These are phyloP conservation scores for Stenocarpella maydis DNA, from an alignment of 2,329 filamentous ascomycete genomes.

Conservation along the genomic window DNA sequence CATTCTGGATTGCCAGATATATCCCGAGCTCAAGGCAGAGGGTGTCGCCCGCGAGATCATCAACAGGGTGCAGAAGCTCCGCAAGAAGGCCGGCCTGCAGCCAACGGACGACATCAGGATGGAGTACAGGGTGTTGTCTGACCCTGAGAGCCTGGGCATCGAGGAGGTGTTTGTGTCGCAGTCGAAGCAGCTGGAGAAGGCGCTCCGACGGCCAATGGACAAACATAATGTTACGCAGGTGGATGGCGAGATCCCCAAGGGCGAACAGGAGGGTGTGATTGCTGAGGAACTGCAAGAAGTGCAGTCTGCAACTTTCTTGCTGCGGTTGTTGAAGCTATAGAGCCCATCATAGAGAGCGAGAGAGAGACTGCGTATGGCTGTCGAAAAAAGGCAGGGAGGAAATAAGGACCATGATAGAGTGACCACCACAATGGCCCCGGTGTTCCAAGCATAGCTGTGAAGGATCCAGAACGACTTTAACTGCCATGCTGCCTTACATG, in stretches of 20 bases:
- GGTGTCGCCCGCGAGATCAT: conserved; percentile 92
- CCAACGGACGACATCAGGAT: conserved; percentile 95
- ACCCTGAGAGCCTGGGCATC: conserved; percentile 80
- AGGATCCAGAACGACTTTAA: neutral
- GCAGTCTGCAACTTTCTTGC: conserved; percentile 80
- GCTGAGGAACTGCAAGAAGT: conserved; percentile 86
- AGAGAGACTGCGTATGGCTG: neutral
- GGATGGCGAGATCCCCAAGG: conserved; percentile 62
- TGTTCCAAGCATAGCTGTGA: neutral
- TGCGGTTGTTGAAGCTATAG: conserved; percentile 48
- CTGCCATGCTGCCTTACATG: neutral
- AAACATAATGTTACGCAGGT: conserved; percentile 68
- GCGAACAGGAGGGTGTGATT: conserved; percentile 68
- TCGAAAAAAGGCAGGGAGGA: neutral
- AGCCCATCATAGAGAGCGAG: conserved; percentile 5
- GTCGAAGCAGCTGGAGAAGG: conserved; percentile 75
- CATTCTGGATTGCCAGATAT: conserved; percentile 78
- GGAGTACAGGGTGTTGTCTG: conserved; percentile 84
- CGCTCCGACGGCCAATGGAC: conserved; percentile 78
- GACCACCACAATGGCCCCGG: neutral
- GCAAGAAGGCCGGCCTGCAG: conserved; percentile 91
- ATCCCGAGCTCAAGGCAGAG: conserved; percentile 78
- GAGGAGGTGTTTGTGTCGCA: conserved; percentile 75
- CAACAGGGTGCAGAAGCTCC: conserved; percentile 88
- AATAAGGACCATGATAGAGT: conserved; percentile 12